A percentile compares a stretch with the other conserved stretches of the same genome.
Evolutionary conservation across 257 asterid species (phyloP).

Genomic region (Solanum peruvianum): DNA sequence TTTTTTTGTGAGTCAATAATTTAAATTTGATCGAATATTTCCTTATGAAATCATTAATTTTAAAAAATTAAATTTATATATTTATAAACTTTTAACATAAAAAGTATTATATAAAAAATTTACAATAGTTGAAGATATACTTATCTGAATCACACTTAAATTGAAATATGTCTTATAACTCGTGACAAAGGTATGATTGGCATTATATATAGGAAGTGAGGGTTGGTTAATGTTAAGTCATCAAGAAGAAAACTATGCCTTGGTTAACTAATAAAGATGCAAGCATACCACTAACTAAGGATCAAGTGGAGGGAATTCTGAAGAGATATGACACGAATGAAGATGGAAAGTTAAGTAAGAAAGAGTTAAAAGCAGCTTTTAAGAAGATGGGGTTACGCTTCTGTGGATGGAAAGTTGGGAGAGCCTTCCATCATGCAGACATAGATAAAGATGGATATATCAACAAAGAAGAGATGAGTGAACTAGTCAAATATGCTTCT

Average conservation of each 20-base stretch:
- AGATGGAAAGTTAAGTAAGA: slow-evolving; percentile 1
- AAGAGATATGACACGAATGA: slow-evolving; percentile 7
- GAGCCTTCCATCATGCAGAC: neutral
- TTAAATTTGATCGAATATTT: no score
- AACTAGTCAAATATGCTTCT: neutral
- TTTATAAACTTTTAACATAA: no score
- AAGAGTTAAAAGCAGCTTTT: neutral
- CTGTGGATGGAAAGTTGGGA: slow-evolving; percentile 2
- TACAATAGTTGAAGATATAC: no score
- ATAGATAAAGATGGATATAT: slow-evolving; percentile 4
- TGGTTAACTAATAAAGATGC: neutral
- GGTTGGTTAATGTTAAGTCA: neutral
- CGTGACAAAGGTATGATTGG: no score
- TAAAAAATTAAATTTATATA: no score
- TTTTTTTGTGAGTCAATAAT: no score
- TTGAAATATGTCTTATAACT: no score
- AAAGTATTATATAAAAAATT: no score
- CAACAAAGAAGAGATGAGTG: neutral
- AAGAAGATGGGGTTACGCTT: neutral
- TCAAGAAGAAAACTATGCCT: neutral
- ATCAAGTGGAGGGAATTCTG: neutral
- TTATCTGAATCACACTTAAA: no score
- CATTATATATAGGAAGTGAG: neutral
- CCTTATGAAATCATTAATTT: no score
- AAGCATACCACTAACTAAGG: neutral